Percentiles rank a stretch among this genome's conserved stretches.
phyloP scores from a whole-genome alignment of 179 eudicot species.

The Patellifolia procumbens region DNA sequence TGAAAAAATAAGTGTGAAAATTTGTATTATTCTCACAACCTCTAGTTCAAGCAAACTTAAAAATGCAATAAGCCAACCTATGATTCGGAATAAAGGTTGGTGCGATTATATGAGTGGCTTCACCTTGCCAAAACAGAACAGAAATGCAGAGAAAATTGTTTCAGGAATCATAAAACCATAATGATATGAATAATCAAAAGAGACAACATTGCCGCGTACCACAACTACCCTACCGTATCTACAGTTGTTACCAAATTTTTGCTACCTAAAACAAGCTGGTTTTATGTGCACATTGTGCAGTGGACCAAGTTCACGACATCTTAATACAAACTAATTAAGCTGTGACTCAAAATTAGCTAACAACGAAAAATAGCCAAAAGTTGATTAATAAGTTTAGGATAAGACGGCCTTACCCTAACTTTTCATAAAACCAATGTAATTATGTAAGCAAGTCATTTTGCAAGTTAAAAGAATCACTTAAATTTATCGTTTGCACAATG shows the following conservation, averaged over 20 bases:
- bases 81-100: slow-evolving; percentile 7
- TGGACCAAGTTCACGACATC: slow-evolving; percentile 8
- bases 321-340: neutral
- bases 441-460: too few relatives aligned
- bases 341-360: neutral
- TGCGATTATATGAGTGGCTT: slow-evolving; percentile 10
- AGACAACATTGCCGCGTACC: slow-evolving; percentile 17
- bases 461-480: too few relatives aligned
- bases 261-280: neutral
- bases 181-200: neutral
- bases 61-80: slow-evolving; percentile 1
- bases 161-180: slow-evolving; percentile 7
- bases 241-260: neutral
- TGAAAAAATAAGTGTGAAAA: too few relatives aligned
- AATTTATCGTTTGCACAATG: too few relatives aligned
- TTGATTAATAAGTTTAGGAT: too few relatives aligned
- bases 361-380: neutral
- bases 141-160: slow-evolving; percentile 2
- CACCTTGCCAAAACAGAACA: slow-evolving; percentile 21
- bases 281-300: neutral
- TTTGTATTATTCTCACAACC: too few relatives aligned
- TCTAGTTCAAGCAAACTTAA: too few relatives aligned
- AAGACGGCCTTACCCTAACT: too few relatives aligned
- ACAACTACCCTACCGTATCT: slow-evolving; percentile 29
- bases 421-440: too few relatives aligned